A percentile compares a stretch with the other conserved stretches of the same genome.
Evolutionary conservation across 108 stramenopile genomes (phyloP).

Genomic region (Skeletonema tropicum): DNA sequence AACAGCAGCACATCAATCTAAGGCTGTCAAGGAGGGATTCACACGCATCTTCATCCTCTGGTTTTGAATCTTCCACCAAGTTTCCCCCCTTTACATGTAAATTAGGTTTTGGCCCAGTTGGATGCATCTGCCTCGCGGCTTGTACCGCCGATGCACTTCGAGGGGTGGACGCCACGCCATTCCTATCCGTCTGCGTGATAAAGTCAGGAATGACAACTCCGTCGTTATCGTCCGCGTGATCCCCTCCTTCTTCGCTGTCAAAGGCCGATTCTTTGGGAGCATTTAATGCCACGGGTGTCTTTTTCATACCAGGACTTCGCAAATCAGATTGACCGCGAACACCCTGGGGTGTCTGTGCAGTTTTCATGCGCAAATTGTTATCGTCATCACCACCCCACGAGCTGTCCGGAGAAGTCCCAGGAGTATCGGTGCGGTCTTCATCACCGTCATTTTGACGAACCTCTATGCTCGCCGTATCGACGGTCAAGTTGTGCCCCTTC

Average conservation of each 20-base stretch:
- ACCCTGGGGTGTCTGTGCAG: conserved; percentile 13
- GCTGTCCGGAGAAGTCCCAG: conserved; percentile 3
- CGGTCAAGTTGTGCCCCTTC: conserved; percentile 1
- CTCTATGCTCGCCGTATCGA: not conserved
- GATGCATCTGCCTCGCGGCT: conserved; percentile 60
- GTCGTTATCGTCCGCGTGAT: conserved; percentile 23
- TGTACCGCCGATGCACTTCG: conserved; percentile 63
- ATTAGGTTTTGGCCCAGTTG: conserved; percentile 55
- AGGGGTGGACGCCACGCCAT: conserved; percentile 80
- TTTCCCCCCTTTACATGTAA: conserved; percentile 53
- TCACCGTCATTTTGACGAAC: not conserved
- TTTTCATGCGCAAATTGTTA: not conserved
- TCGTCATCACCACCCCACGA: not conserved
- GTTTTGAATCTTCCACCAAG: conserved; percentile 42
- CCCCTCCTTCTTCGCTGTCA: conserved; percentile 7
- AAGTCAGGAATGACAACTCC: conserved; percentile 73
- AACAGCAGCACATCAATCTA: conserved; percentile 88
- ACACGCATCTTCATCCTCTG: conserved; percentile 62
- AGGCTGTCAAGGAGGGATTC: conserved; percentile 80
- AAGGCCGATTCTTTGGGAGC: conserved; percentile 17
- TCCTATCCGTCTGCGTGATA: conserved; percentile 87
- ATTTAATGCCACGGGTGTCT: conserved; percentile 56
- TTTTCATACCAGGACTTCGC: conserved; percentile 75
- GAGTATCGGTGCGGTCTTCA: not conserved
- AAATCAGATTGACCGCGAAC: conserved; percentile 67